Percentiles rank a stretch among this genome's conserved stretches.
These are phyloP conservation scores for Pharnaceum exiguum DNA, from an alignment of 148 eudicot genomes.

Conservation along the genomic window DNA sequence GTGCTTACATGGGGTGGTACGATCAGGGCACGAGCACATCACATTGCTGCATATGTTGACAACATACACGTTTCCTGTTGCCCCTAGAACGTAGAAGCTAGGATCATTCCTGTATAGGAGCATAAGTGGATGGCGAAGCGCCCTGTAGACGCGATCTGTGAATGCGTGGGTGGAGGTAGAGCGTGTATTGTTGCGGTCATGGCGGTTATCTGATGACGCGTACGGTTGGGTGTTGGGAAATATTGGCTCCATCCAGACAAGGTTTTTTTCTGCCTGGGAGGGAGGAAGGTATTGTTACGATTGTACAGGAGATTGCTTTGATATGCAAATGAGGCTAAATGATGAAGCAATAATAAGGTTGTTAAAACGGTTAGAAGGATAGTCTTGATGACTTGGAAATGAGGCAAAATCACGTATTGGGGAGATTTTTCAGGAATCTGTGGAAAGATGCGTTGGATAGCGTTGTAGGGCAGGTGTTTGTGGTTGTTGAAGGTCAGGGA, in stretches of 20 bases:
- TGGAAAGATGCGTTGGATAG: slow-evolving; percentile 39
- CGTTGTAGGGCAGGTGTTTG: slow-evolving; percentile 14
- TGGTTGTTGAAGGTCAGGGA: slow-evolving; percentile 26
- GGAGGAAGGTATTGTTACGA: background rate
- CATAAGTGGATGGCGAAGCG: slow-evolving; percentile 56
- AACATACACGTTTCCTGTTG: slow-evolving; percentile 78
- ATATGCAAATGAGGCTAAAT: background rate
- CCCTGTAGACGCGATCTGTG: slow-evolving; percentile 60
- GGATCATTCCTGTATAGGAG: slow-evolving; percentile 73
- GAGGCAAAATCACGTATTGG: background rate
- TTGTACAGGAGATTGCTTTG: background rate
- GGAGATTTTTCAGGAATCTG: slow-evolving; percentile 19
- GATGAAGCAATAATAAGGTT: background rate
- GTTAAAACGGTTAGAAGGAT: background rate
- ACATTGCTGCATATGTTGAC: slow-evolving; percentile 52
- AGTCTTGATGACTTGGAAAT: background rate
- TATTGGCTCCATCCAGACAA: slow-evolving; percentile 56
- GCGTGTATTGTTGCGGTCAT: slow-evolving; percentile 15
- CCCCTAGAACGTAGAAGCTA: slow-evolving; percentile 69
- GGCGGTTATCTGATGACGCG: slow-evolving; percentile 14
- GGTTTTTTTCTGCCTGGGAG: no score
- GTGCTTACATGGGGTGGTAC: slow-evolving; percentile 76
- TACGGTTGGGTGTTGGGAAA: slow-evolving; percentile 33
- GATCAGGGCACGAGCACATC: slow-evolving; percentile 83
- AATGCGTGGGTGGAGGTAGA: slow-evolving; percentile 37